Evolutionary conservation across 768 basidiomycete genomes (phyloP).

Genomic region (Rhodosporidiobolus odoratus): DNA sequence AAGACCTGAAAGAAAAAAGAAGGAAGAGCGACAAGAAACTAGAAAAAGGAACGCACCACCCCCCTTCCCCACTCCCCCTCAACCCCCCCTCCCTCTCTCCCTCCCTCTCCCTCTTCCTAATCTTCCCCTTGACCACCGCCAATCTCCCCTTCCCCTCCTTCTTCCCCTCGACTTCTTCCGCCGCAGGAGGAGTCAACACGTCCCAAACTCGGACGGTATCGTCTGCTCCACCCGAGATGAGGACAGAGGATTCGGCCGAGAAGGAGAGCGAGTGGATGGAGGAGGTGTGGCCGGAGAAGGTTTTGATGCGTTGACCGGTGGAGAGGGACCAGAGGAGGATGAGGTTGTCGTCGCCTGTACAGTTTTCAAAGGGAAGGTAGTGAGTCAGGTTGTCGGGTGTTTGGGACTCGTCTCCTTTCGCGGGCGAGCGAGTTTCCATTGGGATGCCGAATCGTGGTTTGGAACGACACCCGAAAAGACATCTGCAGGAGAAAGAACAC

Average conservation of each 20-base stretch:
- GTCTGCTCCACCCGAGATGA: slow-evolving; percentile 87
- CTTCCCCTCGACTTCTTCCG: slow-evolving; percentile 57
- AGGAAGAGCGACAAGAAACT: neutral
- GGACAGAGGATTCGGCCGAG: slow-evolving; percentile 79
- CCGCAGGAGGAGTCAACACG: slow-evolving; percentile 49
- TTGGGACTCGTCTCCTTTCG: no score
- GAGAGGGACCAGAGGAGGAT: slow-evolving; percentile 96
- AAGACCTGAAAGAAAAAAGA: neutral
- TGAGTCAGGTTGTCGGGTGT: no score
- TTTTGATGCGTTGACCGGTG: slow-evolving; percentile 89
- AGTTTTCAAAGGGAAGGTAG: no score
- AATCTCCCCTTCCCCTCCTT: slow-evolving; percentile 52
- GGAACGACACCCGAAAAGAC: slow-evolving; percentile 1
- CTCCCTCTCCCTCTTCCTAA: neutral
- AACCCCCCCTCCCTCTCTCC: neutral
- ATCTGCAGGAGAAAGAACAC: neutral
- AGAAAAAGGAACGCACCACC: slow-evolving; percentile 4
- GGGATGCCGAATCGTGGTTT: no score
- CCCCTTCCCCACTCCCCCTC: neutral
- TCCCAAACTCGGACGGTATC: slow-evolving; percentile 99
- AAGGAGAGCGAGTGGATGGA: slow-evolving; percentile 87
- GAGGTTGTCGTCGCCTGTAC: slow-evolving; percentile 78
- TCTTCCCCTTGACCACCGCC: slow-evolving; percentile 14
- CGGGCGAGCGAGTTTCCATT: no score
- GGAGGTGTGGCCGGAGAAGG: slow-evolving; percentile 87